A percentile compares a stretch with the other conserved stretches of the same genome.
Conservation (phyloP, 306 rosid species). For the Macrotyloma uniflorum region DNA sequence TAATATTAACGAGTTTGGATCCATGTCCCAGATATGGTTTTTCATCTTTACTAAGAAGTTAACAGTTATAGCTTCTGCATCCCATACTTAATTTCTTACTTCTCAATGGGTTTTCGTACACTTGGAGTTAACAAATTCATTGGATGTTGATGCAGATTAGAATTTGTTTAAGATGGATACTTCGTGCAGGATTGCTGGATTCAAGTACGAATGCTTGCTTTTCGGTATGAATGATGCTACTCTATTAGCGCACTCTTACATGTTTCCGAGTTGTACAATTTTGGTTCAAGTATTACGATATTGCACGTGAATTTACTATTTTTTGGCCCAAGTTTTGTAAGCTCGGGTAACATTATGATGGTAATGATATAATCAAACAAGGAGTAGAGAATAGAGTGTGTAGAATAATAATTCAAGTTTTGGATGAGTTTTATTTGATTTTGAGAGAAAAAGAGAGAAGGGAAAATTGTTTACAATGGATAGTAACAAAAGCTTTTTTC, state of each 20-base stretch:
- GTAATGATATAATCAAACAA: neutral
- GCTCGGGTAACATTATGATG: neutral
- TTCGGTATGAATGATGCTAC: slow-evolving; percentile 63
- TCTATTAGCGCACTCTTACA: neutral
- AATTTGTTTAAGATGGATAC: slow-evolving; percentile 52
- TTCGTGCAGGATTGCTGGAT: slow-evolving; percentile 40
- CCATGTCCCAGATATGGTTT: too few relatives aligned
- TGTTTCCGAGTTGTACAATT: neutral
- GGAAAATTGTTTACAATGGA: neutral
- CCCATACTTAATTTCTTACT: too few relatives aligned
- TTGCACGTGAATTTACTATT: neutral
- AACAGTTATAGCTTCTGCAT: too few relatives aligned
- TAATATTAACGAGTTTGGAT: neutral
- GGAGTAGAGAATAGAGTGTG: neutral
- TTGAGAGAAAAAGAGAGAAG: neutral
- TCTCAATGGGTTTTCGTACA: neutral
- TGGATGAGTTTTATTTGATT: neutral
- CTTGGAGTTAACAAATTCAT: neutral
- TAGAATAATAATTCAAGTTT: neutral
- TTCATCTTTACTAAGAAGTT: too few relatives aligned
- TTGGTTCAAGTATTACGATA: neutral
- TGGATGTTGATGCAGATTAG: slow-evolving; percentile 37
- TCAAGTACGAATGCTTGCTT: slow-evolving; percentile 71
- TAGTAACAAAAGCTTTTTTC: neutral
- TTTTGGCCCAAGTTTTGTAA: neutral